Evolutionary conservation across 2,329 filamentous ascomycete genomes (phyloP).

Genomic region (Aureobasidium melanogenum): DNA sequence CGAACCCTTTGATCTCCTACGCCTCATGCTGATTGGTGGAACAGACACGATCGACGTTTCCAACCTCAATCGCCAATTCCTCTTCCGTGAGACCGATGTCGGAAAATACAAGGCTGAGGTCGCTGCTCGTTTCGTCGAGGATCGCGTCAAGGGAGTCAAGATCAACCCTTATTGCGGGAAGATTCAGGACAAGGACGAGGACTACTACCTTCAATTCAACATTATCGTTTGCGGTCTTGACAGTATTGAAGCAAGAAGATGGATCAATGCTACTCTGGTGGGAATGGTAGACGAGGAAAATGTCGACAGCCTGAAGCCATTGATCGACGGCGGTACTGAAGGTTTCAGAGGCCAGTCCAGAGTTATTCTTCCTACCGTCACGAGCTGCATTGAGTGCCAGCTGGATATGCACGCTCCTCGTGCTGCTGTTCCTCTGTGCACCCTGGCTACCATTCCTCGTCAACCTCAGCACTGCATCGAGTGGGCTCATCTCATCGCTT

Average conservation of each 20-base stretch:
- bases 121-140: slow-evolving; percentile 84
- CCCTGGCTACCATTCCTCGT: slow-evolving; percentile 87
- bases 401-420: slow-evolving; percentile 98
- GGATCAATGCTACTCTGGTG: slow-evolving; percentile 94
- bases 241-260: slow-evolving; percentile 93
- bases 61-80: slow-evolving; percentile 93
- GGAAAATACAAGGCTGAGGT: slow-evolving; percentile 91
- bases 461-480: slow-evolving; percentile 98
- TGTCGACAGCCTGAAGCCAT: slow-evolving; percentile 77
- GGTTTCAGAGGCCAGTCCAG: slow-evolving; percentile 95
- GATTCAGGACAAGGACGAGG: slow-evolving; percentile 94
- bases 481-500: slow-evolving; percentile 97
- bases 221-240: slow-evolving; percentile 90
- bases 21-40: neutral
- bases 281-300: slow-evolving; percentile 80
- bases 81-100: slow-evolving; percentile 86
- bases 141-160: slow-evolving; percentile 76
- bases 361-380: slow-evolving; percentile 84
- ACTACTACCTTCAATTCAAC: slow-evolving; percentile 96
- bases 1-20: slow-evolving; percentile 2
- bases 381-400: slow-evolving; percentile 96
- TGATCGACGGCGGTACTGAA: slow-evolving; percentile 96
- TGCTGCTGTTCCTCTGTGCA: slow-evolving; percentile 92
- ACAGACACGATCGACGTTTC: slow-evolving; percentile 92
- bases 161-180: slow-evolving; percentile 91